phyloP scores from a whole-genome alignment of 257 asterid genomes.

The Primulina huaijiensis region DNA sequence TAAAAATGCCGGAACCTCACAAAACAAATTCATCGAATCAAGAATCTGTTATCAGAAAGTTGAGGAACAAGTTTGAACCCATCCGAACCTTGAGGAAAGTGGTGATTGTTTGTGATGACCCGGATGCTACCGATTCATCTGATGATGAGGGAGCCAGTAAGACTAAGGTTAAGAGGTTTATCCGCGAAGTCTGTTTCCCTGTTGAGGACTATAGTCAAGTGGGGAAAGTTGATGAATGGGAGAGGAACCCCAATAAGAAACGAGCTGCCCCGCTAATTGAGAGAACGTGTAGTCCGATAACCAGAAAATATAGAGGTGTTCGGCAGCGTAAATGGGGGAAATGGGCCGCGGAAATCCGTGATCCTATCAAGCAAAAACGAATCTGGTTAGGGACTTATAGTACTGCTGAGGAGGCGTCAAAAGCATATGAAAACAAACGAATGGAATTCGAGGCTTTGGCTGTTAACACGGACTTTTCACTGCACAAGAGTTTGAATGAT shows the following conservation, averaged over 20 bases:
- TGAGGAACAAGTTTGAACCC: slow-evolving; percentile 24
- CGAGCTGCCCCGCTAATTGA: slow-evolving; percentile 21
- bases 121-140: slow-evolving; percentile 89
- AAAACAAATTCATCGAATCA: slow-evolving; percentile 30
- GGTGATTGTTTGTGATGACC: slow-evolving; percentile 62
- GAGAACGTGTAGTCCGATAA: not conserved
- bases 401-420: slow-evolving; percentile 44
- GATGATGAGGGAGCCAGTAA: slow-evolving; percentile 49
- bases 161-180: slow-evolving; percentile 44
- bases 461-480: not conserved
- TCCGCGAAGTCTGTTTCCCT: slow-evolving; percentile 52
- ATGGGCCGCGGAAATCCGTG: slow-evolving; percentile 61
- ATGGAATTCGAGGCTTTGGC: slow-evolving; percentile 38
- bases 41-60: slow-evolving; percentile 27
- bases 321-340: slow-evolving; percentile 56
- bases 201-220: slow-evolving; percentile 3
- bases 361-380: slow-evolving; percentile 39
- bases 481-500: slow-evolving; percentile 20
- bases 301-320: slow-evolving; percentile 34
- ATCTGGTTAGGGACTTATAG: slow-evolving; percentile 49
- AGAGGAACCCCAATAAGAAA: slow-evolving; percentile 27
- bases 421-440: slow-evolving; percentile 37
- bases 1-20: slow-evolving; percentile 41
- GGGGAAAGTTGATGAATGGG: slow-evolving; percentile 26
- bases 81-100: slow-evolving; percentile 40